These are phyloP conservation scores for Melanopsichium pennsylvanicum DNA, from an alignment of 1,284 basidiomycete genomes.

Conservation along the genomic window DNA sequence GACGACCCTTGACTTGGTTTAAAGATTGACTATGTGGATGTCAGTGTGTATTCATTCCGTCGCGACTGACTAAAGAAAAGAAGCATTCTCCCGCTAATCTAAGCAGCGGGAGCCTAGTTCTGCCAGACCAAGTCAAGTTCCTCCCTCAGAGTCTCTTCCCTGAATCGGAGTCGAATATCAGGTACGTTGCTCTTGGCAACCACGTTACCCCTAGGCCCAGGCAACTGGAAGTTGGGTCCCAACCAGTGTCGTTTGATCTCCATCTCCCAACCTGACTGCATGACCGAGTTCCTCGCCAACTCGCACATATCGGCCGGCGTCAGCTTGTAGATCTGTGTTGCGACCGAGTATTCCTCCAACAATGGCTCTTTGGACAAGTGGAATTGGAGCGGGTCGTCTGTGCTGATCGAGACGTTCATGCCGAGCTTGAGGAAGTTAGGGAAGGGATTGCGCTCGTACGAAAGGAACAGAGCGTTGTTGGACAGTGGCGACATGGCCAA, in stretches of 20 bases:
- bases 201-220: conserved; percentile 62
- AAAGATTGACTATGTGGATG: no score
- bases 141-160: conserved; percentile 86
- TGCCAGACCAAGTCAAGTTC: conserved; percentile 69
- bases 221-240: conserved; percentile 79
- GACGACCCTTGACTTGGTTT: no score
- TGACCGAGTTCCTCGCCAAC: conserved; percentile 92
- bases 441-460: conserved; percentile 95
- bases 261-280: conserved; percentile 99
- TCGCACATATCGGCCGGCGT: conserved; percentile 73
- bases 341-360: conserved; percentile 96
- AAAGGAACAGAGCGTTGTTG: conserved; percentile 96
- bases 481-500: conserved; percentile 96
- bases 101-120: conserved; percentile 17
- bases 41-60: no score
- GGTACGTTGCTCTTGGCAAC: conserved; percentile 83
- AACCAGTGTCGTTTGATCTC: conserved; percentile 92
- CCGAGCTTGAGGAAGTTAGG: conserved; percentile 97
- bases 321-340: conserved; percentile 71
- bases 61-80: no score
- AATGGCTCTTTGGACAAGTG: conserved; percentile 75
- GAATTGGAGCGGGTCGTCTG: conserved; percentile 79
- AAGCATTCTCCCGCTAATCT: neutral
- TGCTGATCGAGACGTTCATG: conserved; percentile 94
- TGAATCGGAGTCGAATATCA: conserved; percentile 83